Evolutionary conservation across 495 filamentous ascomycete species (phyloP).

Genomic region (Aspergillus ostianus): DNA sequence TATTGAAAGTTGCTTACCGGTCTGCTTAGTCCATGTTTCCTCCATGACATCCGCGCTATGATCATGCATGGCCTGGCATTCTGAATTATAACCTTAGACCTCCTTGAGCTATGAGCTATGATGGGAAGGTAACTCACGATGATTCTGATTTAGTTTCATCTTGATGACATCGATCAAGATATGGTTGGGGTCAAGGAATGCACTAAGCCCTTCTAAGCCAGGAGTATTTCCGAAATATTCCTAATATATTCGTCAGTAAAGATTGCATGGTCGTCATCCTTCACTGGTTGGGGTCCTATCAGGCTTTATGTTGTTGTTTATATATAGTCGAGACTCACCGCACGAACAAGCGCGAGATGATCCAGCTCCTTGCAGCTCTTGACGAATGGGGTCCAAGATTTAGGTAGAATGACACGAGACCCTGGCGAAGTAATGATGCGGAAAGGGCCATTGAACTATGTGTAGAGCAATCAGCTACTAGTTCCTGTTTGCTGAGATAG

Average conservation of each 20-base stretch:
- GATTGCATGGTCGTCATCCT: too few species aligned
- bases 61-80: slow-evolving; percentile 6
- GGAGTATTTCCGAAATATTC: slow-evolving; percentile 15
- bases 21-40: slow-evolving; percentile 7
- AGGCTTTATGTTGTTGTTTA: not conserved
- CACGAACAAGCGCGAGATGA: slow-evolving; percentile 13
- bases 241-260: not conserved
- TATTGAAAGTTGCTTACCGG: not conserved
- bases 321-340: not conserved
- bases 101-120: not conserved
- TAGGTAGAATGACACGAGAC: slow-evolving; percentile 14
- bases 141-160: slow-evolving; percentile 15
- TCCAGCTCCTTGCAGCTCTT: slow-evolving; percentile 15
- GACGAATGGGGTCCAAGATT: slow-evolving; percentile 12
- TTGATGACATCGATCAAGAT: slow-evolving; percentile 12
- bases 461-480: not conserved
- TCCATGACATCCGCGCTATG: slow-evolving; percentile 2
- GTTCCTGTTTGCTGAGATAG: not conserved
- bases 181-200: slow-evolving; percentile 7
- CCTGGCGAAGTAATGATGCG: slow-evolving; percentile 13
- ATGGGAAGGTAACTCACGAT: slow-evolving; percentile 8
- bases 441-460: slow-evolving; percentile 15
- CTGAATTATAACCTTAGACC: too few species aligned
- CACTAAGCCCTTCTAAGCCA: slow-evolving; percentile 13
- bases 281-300: not conserved